Conservation (phyloP, 495 filamentous ascomycete genomes). For the Neurospora tetraspora region DNA sequence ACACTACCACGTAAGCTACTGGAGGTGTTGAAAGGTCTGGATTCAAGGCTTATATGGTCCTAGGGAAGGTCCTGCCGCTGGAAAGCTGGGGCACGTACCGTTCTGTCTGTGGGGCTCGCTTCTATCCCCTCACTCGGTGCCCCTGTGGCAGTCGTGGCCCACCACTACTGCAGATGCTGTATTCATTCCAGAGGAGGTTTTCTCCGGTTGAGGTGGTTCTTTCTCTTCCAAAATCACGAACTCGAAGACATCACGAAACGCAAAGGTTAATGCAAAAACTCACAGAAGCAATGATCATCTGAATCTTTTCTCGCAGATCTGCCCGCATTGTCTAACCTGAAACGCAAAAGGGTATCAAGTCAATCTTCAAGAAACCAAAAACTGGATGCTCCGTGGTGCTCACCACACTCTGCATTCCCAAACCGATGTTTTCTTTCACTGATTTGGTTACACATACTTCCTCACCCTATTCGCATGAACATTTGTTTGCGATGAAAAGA, state of each 20-base stretch:
- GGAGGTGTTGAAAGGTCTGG: not conserved
- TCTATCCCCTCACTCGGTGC: not conserved
- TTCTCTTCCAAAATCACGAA: not conserved
- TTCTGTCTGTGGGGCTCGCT: not conserved
- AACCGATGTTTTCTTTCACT: not conserved
- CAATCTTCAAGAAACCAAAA: not conserved
- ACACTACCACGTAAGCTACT: not conserved
- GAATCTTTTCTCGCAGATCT: not conserved
- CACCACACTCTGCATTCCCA: not conserved
- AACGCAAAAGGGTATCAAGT: not conserved
- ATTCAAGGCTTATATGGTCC: not conserved
- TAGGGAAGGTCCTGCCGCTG: not conserved
- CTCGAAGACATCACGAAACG: not conserved
- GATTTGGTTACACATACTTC: not conserved
- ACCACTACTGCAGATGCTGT: not conserved
- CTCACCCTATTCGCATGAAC: not conserved
- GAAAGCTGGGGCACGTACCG: not conserved
- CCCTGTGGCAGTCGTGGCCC: not conserved
- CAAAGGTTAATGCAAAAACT: not conserved
- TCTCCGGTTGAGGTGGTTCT: not conserved
- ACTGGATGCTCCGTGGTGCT: not conserved
- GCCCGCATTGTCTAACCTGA: not conserved
- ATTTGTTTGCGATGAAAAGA: not conserved
- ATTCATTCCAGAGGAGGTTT: not conserved
- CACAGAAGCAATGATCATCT: not conserved